These are phyloP conservation scores for Dioszegia crocea DNA, from an alignment of 768 basidiomycete genomes.

Conservation along the genomic window DNA sequence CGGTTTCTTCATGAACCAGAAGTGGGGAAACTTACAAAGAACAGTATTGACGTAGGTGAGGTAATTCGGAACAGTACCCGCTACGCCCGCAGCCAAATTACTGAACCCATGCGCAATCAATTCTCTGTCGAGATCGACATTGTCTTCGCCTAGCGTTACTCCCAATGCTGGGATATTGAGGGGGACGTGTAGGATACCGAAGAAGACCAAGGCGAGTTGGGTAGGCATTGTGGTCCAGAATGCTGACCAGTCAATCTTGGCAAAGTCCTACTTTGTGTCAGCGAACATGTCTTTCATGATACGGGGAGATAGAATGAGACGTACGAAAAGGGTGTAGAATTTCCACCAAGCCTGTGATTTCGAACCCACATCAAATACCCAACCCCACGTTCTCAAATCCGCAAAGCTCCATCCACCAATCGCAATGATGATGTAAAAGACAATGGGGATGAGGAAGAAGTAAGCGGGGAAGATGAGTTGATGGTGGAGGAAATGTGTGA, in stretches of 20 bases:
- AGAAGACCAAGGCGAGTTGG: conserved; percentile 73
- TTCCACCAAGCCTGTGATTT: conserved; percentile 66
- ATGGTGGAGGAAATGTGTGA: conserved; percentile 75
- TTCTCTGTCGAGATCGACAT: conserved; percentile 83
- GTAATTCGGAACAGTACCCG: conserved; percentile 82
- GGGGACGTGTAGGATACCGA: conserved; percentile 46
- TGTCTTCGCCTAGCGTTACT: conserved; percentile 82
- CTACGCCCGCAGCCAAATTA: conserved; percentile 72
- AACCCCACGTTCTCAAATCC: conserved; percentile 63
- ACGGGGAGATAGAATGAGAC: conserved; percentile 21
- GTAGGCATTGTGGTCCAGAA: conserved; percentile 85
- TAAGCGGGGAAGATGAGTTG: conserved; percentile 79
- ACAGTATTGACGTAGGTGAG: conserved; percentile 61
- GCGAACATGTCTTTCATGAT: too few relatives aligned
- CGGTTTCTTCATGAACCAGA: background rate
- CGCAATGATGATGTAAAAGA: conserved; percentile 77
- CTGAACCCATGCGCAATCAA: conserved; percentile 89
- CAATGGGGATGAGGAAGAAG: conserved; percentile 61
- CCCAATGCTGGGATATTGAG: conserved; percentile 73
- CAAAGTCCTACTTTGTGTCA: conserved; percentile 56
- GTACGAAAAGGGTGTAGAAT: conserved; percentile 75
- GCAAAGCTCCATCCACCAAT: conserved; percentile 62
- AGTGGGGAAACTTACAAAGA: conserved; percentile 39
- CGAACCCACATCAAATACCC: conserved; percentile 75
- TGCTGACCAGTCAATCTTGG: conserved; percentile 60